Evolutionary conservation across 495 filamentous ascomycete genomes (phyloP), one percentile per base, ranked within the genome.

Genomic region (Beverwykella pulmonaria): DNA sequence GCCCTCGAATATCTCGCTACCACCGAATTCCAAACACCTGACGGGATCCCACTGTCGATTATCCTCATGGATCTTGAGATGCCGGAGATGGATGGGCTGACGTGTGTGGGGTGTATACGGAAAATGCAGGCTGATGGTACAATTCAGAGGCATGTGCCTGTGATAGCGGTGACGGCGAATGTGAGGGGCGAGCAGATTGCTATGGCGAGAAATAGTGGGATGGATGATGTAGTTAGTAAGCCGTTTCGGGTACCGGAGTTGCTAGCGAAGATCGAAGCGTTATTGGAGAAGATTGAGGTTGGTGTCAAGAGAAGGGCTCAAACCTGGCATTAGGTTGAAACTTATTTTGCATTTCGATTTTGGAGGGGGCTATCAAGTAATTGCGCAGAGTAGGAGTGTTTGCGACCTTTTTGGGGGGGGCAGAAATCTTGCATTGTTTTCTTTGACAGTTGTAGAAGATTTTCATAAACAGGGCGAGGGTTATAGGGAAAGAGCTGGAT

Each of bases 31-130:
- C 46, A 59, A 47, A 34, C 5, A 61, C 41, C 41, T 2, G 14
- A 30, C n/a, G 63, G 63, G 0, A 36, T n/a, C 17, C 29, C 20
- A 19, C n/a, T 73, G 41, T 53, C 57, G 46, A 59, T 75, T 32
- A 65, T 76, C 7, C 61, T 76, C 8, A 74, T 76, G 71, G 75
- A 76, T 55, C 50, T 68, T 25, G 71, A 76, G 39, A 76, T 76
- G 75, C 75, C 73, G 3, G 55, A 72, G n/a, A 70, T 75, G 65
- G 68, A 76, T 53, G 75, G 75, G 36, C 65, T 72, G 23, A 55
- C 71, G 1, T 72, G 71, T 20, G 67, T 69, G 1, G 30, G 54
- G 1, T 49, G 55, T 56, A 74, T 76, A 19, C 62, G 75, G 14
- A 59, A 68, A 17, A 44, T 69, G 34, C 63, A 71, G 55, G 19